These are phyloP conservation scores for Musa balbisiana DNA, from an alignment of 202 grass and related monocot species.

Conservation along the genomic window DNA sequence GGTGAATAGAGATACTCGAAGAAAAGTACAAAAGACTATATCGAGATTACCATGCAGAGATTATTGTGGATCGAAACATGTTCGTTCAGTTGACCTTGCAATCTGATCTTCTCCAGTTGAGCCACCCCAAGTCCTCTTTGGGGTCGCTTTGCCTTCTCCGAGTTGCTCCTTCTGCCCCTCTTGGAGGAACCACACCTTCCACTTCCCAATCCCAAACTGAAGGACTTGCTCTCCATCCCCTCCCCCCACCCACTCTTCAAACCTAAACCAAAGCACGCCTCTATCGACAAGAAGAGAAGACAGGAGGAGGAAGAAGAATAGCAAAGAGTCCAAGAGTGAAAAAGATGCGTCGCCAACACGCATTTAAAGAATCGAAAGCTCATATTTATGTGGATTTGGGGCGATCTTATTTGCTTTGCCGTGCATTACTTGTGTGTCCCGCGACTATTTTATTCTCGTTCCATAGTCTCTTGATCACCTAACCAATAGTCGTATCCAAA, in stretches of 20 bases:
- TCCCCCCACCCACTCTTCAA: neutral
- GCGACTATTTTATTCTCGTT: neutral
- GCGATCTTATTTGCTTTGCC: neutral
- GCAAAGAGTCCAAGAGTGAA: neutral
- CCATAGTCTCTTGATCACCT: too few relatives aligned
- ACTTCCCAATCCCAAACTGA: neutral
- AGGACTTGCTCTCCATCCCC: neutral
- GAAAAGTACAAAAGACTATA: neutral
- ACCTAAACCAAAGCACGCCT: neutral
- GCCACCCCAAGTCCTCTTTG: constrained; percentile 10
- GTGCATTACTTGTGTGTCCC: neutral
- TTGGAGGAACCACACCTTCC: neutral
- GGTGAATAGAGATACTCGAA: neutral
- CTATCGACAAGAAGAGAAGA: neutral
- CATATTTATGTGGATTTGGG: constrained; percentile 1
- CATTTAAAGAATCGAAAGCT: neutral
- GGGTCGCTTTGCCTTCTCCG: constrained; percentile 1
- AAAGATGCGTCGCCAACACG: constrained; percentile 1
- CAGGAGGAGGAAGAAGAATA: neutral
- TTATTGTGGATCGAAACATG: neutral
- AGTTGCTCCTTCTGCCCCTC: neutral
- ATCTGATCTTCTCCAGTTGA: constrained; percentile 12
- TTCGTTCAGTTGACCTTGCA: neutral
- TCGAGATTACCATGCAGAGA: neutral
- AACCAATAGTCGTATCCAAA: too few relatives aligned